Evolutionary conservation across 2,329 filamentous ascomycete genomes (phyloP).

Genomic region (Diplodia corticola): DNA sequence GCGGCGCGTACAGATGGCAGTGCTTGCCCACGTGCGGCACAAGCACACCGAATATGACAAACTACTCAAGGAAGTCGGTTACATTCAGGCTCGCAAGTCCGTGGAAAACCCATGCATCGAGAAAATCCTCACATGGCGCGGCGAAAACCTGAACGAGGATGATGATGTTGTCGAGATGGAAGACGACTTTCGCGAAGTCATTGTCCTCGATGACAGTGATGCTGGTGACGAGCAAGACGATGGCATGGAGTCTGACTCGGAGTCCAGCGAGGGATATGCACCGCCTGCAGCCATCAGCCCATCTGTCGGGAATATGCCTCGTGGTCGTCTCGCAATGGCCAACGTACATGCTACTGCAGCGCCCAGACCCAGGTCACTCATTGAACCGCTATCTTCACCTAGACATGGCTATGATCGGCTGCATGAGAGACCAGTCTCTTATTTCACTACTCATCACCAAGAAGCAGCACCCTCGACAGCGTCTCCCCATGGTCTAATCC

Average conservation of each 20-base stretch:
- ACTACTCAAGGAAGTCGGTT: conserved; percentile 42
- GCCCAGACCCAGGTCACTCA: conserved; percentile 26
- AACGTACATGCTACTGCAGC: conserved; percentile 1
- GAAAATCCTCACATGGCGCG: conserved; percentile 63
- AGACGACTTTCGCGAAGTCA: conserved; percentile 64
- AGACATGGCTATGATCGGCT: not conserved
- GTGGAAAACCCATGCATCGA: conserved; percentile 58
- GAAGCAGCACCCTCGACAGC: not conserved
- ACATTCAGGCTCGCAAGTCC: conserved; percentile 46
- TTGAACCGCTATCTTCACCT: not conserved
- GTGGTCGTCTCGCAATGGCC: conserved; percentile 34
- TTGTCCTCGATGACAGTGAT: conserved; percentile 63
- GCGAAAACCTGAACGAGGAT: conserved; percentile 51
- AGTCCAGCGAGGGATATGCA: conserved; percentile 8
- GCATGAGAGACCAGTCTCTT: not conserved
- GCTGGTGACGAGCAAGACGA: conserved; percentile 44
- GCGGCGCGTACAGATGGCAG: conserved; percentile 61
- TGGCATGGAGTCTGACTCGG: conserved; percentile 27
- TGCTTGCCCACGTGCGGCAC: conserved; percentile 63
- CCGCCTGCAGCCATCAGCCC: conserved; percentile 27
- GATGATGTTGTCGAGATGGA: conserved; percentile 55
- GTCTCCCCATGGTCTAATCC: not conserved
- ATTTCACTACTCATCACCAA: not conserved
- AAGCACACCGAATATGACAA: conserved; percentile 63
- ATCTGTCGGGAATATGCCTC: conserved; percentile 36